Evolutionary conservation across 2,329 filamentous ascomycete genomes (phyloP).

Genomic region (Colletotrichum viniferum): DNA sequence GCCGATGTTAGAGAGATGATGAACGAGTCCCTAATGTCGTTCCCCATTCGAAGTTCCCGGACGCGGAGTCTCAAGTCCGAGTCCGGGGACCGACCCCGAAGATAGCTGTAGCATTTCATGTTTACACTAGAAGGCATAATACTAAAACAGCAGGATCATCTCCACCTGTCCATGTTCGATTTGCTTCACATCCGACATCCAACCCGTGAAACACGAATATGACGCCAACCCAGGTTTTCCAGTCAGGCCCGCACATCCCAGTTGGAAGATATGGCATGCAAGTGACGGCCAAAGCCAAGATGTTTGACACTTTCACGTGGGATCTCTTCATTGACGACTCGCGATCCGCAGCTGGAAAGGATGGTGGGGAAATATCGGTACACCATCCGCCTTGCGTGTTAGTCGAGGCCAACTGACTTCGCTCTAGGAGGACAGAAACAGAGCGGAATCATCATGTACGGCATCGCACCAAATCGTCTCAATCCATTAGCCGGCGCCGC

Average conservation of each 20-base stretch:
- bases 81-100: background rate
- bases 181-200: background rate
- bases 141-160: background rate
- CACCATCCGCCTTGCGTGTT: background rate
- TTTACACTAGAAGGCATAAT: background rate
- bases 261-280: background rate
- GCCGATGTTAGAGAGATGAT: background rate
- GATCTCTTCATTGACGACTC: too few species aligned
- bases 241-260: background rate
- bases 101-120: background rate
- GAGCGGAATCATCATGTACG: slow-evolving; percentile 71
- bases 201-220: background rate
- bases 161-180: accelerated
- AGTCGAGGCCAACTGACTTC: too few species aligned
- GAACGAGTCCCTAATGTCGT: too few species aligned
- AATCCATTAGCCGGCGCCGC: slow-evolving; percentile 73
- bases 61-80: background rate
- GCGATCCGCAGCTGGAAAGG: background rate
- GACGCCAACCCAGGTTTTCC: background rate
- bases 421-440: slow-evolving; percentile 59
- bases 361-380: background rate
- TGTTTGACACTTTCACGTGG: too few species aligned
- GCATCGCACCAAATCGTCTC: slow-evolving; percentile 85
- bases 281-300: accelerated
- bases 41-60: background rate